Evolutionary conservation across 352 stramenopile genomes (phyloP), one percentile per base, ranked within the genome.

Genomic region (Phytopythium montanum): DNA sequence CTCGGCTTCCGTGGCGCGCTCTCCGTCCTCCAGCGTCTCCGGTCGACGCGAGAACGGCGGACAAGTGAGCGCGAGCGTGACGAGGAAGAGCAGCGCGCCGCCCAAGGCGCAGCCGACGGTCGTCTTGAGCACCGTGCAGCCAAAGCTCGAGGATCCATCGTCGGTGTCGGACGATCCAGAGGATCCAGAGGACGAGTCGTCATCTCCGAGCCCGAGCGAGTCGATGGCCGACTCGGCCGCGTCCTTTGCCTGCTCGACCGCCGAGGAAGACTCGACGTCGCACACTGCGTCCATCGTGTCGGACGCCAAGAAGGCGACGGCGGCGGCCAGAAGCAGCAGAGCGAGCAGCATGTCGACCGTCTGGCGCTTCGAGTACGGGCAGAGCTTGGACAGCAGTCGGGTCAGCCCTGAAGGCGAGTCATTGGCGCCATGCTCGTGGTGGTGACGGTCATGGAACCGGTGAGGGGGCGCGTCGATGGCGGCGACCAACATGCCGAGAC

Each of bases 11-110:
- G 33, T 49, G 5, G 21, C 23, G 2, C 36, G 52, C 23, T 39
- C 33, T 33, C 34, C 21, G 33, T 33, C 19, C 23, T 49, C 36
- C 16, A 33, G 14, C 4, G 21, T 18, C 25, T 25, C 25, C 23
- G 18, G n/a, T 1, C 2, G 50, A 3, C 10, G 21, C 9, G 65
- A 18, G 55, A 73, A 52, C 25, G 45, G 45, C 5, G 45, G 45
- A 25, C 52, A 68, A 13, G 31, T 64, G 44, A 73, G 39, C 12
- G 56, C 62, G 44, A 60, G 48, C 19, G 55, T 68, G 58, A 55
- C 63, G 41, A 73, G 42, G 36, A 73, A 73, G 3, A 53, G 61
- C n/a, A 62, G 39, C 26, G 61, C 48, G 6, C 26, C 58, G 33
- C 59, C 14, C 33, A 68, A 34, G 3, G 38, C 23, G 28, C 62